Evolutionary conservation across 768 basidiomycete genomes (phyloP).

Genomic region (Leccinum rimulosum): DNA sequence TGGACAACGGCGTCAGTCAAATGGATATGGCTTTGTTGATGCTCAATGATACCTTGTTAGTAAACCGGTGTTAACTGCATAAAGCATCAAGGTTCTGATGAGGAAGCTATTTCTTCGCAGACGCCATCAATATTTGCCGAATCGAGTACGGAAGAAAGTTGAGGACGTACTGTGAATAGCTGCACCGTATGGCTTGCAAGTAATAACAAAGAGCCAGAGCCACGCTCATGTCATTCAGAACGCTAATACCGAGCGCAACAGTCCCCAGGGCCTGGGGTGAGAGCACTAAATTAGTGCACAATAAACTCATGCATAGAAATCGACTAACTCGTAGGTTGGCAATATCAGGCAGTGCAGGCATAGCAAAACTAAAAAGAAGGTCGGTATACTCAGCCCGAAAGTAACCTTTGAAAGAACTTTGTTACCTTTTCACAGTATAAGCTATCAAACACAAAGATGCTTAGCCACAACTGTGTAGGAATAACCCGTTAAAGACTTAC

Average conservation of each 20-base stretch:
- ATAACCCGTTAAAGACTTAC: conserved; percentile 27
- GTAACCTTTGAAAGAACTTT: conserved; percentile 1
- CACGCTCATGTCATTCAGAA: conserved; percentile 50
- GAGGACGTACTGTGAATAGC: conserved; percentile 39
- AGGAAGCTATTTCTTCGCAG: conserved; percentile 48
- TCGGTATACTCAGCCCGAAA: background rate
- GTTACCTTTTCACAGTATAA: conserved; percentile 45
- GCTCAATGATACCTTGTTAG: conserved; percentile 48
- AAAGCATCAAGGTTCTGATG: conserved; percentile 51
- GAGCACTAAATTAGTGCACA: background rate
- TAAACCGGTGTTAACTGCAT: conserved; percentile 62
- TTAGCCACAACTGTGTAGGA: background rate
- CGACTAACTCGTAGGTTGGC: conserved; percentile 42
- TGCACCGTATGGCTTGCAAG: conserved; percentile 52
- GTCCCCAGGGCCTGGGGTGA: conserved; percentile 43
- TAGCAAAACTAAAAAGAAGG: conserved; percentile 34
- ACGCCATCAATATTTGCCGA: conserved; percentile 6
- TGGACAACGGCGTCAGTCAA: conserved; percentile 9
- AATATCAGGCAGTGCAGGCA: conserved; percentile 43
- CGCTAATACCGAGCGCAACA: conserved; percentile 46
- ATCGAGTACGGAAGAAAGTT: background rate
- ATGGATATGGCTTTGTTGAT: background rate
- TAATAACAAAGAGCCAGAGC: conserved; percentile 53
- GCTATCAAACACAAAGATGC: conserved; percentile 26
- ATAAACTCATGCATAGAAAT: background rate